Evolutionary conservation across 2,329 filamentous ascomycete species (phyloP).

Genomic region (Colletotrichum falcatum): DNA sequence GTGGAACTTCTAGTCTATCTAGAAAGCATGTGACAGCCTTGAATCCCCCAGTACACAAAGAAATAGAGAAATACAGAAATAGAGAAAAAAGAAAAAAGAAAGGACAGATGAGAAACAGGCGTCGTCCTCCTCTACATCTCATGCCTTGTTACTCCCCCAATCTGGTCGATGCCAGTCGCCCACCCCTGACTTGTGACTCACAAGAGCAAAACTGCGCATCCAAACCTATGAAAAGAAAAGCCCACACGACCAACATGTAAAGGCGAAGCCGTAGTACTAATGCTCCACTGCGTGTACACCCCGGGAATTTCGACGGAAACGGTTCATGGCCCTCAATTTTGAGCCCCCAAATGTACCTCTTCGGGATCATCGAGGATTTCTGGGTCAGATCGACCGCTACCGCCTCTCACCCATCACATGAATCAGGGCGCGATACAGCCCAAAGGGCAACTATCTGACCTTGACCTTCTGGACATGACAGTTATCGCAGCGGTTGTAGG

Average conservation of each 20-base stretch:
- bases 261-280: not conserved
- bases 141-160: not conserved
- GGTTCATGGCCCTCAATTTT: not conserved
- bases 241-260: not conserved
- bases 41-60: not conserved
- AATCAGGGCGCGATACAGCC: not conserved
- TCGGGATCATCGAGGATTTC: not conserved
- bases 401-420: not conserved
- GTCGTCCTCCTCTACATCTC: not conserved
- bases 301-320: not conserved
- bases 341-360: not conserved
- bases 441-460: not conserved
- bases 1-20: conserved; percentile 20
- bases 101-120: not conserved
- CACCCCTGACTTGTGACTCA: not conserved
- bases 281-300: not conserved
- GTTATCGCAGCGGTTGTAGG: conserved; percentile 1
- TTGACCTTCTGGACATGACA: not conserved
- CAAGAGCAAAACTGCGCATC: not conserved
- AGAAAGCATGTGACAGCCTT: not conserved
- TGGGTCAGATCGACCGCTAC: not conserved
- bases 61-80: not conserved
- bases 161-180: not conserved
- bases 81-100: not conserved
- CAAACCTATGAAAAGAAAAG: not conserved